Evolutionary conservation across 208 protist species (phyloP), one percentile per base, ranked within the genome.

Genomic region (Trypanosoma boissoni): DNA sequence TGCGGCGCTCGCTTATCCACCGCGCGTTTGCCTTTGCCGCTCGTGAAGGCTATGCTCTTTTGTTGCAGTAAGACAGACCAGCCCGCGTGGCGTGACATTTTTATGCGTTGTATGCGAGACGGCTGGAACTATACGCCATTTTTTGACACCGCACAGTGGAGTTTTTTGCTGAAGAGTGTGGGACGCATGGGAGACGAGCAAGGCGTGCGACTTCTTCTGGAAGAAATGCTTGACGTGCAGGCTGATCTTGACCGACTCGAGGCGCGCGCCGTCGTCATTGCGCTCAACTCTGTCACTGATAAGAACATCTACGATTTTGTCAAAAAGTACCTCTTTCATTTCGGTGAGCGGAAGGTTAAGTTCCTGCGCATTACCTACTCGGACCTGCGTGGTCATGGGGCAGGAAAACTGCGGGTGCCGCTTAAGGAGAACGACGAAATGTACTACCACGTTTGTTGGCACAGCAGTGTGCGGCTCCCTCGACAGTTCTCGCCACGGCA

Each of bases 401-500:
- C 80, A n/a, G 79, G 74, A 48, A 88, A 89, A 49, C 65, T 95
- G 41, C 78, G 82, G 2, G 68, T 84, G 42, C 77, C 87, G 9
- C 69, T 94, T 21, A 78, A 80, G 29, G 81, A 89, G 62, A 95
- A 95, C 58, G 89, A 95, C 53, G 75, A 69, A 18, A 84, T 95
- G 77, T 95, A 86, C 51, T 95, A 95, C 56, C 89, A 95, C 64
- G 82, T 95, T 3, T 86, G 81, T 55, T 95, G 89, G 86, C 86
- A 93, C 66, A 80, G 67, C 21, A 86, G 71, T 62, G 88, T 93
- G 20, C 85, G 89, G 8, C 55, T 75, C 36, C 89, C 89, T 24
- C 62, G 78, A 43, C 84, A 89, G 65, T 95, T 95, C 73, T 88
- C 78, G 27, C 89, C 89, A 18, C 72, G 89, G 7, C 86, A 93